Evolutionary conservation across 2,329 filamentous ascomycete species (phyloP).

Genomic region (Ceratocystis alfenasii): DNA sequence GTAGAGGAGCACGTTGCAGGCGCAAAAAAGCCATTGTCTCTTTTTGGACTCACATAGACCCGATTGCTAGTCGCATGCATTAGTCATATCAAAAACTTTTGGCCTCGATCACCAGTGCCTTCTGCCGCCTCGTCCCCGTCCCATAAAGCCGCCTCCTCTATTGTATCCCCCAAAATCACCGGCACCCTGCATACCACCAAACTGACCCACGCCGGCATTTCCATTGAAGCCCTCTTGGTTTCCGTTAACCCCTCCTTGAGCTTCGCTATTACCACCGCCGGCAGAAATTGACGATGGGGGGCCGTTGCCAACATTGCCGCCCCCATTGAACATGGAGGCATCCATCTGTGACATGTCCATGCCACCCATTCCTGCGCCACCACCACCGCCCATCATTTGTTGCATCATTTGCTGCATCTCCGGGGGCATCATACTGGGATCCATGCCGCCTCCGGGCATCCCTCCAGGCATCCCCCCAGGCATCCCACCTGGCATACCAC

Average conservation of each 20-base stretch:
- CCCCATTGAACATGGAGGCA: slow-evolving; percentile 36
- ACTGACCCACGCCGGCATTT: slow-evolving; percentile 11
- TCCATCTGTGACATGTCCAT: slow-evolving; percentile 59
- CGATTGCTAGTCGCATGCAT: neutral
- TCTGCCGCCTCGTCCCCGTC: slow-evolving; percentile 20
- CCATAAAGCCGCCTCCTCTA: slow-evolving; percentile 19
- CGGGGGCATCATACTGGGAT: slow-evolving; percentile 43
- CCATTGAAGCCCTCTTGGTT: slow-evolving; percentile 26
- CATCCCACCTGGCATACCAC: slow-evolving; percentile 33
- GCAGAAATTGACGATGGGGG: slow-evolving; percentile 26
- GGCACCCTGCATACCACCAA: slow-evolving; percentile 15
- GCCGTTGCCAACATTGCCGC: neutral
- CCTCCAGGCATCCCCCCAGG: slow-evolving; percentile 33
- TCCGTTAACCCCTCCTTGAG: slow-evolving; percentile 26
- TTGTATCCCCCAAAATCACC: slow-evolving; percentile 18
- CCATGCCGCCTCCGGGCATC: slow-evolving; percentile 37
- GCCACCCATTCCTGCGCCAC: slow-evolving; percentile 31
- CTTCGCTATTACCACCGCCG: slow-evolving; percentile 34
- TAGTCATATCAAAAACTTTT: neutral
- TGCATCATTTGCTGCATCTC: slow-evolving; percentile 61
- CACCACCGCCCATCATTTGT: slow-evolving; percentile 47
- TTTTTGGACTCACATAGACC: neutral
- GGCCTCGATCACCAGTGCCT: slow-evolving; percentile 19
- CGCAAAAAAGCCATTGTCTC: neutral
- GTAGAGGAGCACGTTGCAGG: no score